A percentile compares a stretch with the other conserved stretches of the same genome.
These are phyloP conservation scores for Cornus kousa DNA, from an alignment of 148 eudicot genomes.

Conservation along the genomic window DNA sequence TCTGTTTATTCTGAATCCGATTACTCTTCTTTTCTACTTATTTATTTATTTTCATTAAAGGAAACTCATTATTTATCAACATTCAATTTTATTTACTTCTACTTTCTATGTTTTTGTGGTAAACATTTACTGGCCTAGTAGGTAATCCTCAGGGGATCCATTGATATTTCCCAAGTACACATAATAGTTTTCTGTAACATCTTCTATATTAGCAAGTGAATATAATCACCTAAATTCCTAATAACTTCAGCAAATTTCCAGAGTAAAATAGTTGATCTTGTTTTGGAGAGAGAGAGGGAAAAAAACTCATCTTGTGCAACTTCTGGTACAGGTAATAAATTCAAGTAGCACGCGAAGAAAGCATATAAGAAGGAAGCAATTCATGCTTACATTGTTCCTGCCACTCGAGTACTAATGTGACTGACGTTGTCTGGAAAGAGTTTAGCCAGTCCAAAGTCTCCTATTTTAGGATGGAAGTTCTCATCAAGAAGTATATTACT, in stretches of 20 bases:
- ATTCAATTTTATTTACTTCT: neutral
- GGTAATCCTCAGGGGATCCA: neutral
- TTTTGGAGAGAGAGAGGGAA: neutral
- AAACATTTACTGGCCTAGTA: neutral
- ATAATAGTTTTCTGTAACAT: neutral
- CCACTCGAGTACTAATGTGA: conserved; percentile 6
- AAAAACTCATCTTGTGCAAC: neutral
- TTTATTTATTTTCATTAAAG: too few species aligned
- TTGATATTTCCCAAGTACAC: neutral
- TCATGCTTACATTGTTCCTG: conserved; percentile 20
- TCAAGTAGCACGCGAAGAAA: neutral
- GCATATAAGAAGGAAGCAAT: neutral
- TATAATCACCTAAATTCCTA: neutral
- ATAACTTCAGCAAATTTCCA: neutral
- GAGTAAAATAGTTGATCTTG: too few species aligned
- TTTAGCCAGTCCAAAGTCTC: conserved; percentile 20
- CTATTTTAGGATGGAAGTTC: conserved; percentile 31
- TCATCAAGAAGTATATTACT: conserved; percentile 27
- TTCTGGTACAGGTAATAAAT: neutral
- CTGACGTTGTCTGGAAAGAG: conserved; percentile 20
- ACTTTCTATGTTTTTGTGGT: neutral
- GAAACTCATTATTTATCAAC: neutral
- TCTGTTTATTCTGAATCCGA: neutral
- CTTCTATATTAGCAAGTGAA: too few species aligned
- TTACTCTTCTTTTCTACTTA: too few species aligned